A percentile compares a stretch with the other conserved stretches of the same genome.
Conservation (phyloP, 345 rosid genomes). For the Trapa incisa region DNA sequence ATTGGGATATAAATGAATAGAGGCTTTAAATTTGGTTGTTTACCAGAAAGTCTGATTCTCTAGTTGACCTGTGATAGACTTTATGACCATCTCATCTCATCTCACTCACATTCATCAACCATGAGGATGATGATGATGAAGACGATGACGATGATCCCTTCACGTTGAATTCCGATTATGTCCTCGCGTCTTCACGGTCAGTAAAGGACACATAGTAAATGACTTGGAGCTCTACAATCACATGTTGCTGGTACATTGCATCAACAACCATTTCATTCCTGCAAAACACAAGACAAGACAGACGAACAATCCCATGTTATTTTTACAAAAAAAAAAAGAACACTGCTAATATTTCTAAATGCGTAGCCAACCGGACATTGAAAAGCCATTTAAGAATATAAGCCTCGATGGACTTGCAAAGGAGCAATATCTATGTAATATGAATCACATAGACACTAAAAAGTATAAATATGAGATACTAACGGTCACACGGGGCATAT, state of each 20-base stretch:
- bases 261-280: too few species aligned
- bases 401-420: too few species aligned
- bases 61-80: neutral
- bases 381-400: too few species aligned
- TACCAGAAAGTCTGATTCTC: neutral
- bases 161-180: neutral
- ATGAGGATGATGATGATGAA: neutral
- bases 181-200: neutral
- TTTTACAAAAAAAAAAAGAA: too few species aligned
- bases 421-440: neutral
- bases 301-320: too few species aligned
- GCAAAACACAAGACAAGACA: too few species aligned
- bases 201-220: neutral
- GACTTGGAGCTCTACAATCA: neutral
- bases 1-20: too few species aligned
- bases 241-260: neutral
- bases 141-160: neutral
- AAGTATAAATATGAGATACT: neutral
- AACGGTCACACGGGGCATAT: constrained; percentile 5
- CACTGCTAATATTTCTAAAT: too few species aligned
- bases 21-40: neutral
- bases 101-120: neutral
- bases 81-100: neutral
- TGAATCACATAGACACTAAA: neutral
- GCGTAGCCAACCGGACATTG: too few species aligned